phyloP scores from a whole-genome alignment of 2,329 filamentous ascomycete genomes.

The Ascochyta fabae region DNA sequence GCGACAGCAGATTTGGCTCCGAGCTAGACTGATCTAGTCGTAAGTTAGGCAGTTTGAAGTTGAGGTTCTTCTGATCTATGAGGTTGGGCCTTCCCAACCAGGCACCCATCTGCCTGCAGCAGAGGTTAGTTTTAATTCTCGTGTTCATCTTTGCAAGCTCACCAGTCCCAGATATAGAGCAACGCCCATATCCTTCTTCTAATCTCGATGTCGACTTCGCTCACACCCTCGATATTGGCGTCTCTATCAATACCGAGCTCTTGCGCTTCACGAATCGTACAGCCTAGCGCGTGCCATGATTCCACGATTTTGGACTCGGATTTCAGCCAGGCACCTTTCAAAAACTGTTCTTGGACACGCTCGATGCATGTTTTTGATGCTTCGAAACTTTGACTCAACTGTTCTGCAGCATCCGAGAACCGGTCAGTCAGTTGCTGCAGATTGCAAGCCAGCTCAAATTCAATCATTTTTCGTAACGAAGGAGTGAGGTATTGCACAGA shows the following conservation, averaged over 20 bases:
- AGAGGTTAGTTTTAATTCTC: not conserved
- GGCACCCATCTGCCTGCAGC: slow-evolving; percentile 50
- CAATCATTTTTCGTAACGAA: slow-evolving; percentile 50
- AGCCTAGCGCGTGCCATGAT: slow-evolving; percentile 56
- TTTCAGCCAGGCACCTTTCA: slow-evolving; percentile 57
- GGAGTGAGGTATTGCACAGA: slow-evolving; percentile 53
- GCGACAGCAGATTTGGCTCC: slow-evolving; percentile 50
- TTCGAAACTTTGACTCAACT: slow-evolving; percentile 52
- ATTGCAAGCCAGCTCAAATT: slow-evolving; percentile 53
- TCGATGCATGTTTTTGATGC: slow-evolving; percentile 54
- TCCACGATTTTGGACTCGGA: slow-evolving; percentile 56
- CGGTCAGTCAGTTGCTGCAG: slow-evolving; percentile 50
- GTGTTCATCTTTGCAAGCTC: slow-evolving; percentile 13
- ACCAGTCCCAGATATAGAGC: slow-evolving; percentile 59
- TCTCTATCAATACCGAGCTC: slow-evolving; percentile 57
- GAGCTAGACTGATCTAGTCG: slow-evolving; percentile 46
- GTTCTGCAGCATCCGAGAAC: slow-evolving; percentile 53
- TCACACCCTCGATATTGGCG: slow-evolving; percentile 41
- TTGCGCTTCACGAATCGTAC: slow-evolving; percentile 56
- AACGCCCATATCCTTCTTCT: slow-evolving; percentile 56
- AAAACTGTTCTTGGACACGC: slow-evolving; percentile 59
- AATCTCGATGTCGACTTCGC: slow-evolving; percentile 58
- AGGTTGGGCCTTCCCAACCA: slow-evolving; percentile 54
- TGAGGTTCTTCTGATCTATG: slow-evolving; percentile 51
- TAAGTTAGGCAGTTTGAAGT: slow-evolving; percentile 51